These are phyloP conservation scores for Phellopilus nigrolimitatus DNA, from an alignment of 1,284 basidiomycete genomes.

Conservation along the genomic window DNA sequence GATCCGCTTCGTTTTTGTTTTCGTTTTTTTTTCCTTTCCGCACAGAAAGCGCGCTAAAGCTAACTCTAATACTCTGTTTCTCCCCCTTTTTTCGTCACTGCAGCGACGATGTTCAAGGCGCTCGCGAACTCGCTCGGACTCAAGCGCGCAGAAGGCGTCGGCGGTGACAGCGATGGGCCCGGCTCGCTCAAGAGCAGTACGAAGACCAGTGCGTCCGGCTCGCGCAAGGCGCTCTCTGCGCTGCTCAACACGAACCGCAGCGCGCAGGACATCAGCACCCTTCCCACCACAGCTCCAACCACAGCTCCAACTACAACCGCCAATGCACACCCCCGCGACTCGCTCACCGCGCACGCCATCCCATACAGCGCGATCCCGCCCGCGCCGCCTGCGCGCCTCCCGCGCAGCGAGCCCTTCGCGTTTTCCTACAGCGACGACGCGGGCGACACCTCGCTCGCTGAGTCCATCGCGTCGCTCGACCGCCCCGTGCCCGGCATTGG, in stretches of 20 bases:
- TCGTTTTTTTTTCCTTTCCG: too few species aligned
- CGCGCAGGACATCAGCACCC: conserved; percentile 20
- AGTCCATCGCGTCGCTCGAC: conserved; percentile 12
- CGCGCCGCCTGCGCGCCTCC: conserved; percentile 32
- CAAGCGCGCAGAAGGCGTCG: conserved; percentile 40
- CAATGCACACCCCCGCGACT: too few species aligned
- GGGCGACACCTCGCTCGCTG: conserved; percentile 23
- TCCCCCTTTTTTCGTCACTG: too few species aligned
- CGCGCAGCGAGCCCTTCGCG: conserved; percentile 45
- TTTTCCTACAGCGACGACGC: conserved; percentile 37
- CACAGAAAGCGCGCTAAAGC: too few species aligned
- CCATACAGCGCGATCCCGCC: conserved; percentile 51
- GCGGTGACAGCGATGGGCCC: conserved; percentile 5
- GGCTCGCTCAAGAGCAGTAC: background rate
- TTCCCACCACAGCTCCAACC: conserved; percentile 10
- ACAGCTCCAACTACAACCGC: too few species aligned
- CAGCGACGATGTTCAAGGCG: conserved; percentile 56
- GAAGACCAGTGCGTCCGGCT: background rate
- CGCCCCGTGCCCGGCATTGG: conserved; percentile 18
- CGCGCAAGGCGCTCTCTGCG: conserved; percentile 5
- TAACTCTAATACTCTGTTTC: too few species aligned
- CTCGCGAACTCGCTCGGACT: conserved; percentile 66
- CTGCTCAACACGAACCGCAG: background rate
- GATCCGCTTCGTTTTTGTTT: too few species aligned
- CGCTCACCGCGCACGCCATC: conserved; percentile 41